Conservation (phyloP, 1,139 yeast genomes). For the Protomyces lactucae-debilis region DNA sequence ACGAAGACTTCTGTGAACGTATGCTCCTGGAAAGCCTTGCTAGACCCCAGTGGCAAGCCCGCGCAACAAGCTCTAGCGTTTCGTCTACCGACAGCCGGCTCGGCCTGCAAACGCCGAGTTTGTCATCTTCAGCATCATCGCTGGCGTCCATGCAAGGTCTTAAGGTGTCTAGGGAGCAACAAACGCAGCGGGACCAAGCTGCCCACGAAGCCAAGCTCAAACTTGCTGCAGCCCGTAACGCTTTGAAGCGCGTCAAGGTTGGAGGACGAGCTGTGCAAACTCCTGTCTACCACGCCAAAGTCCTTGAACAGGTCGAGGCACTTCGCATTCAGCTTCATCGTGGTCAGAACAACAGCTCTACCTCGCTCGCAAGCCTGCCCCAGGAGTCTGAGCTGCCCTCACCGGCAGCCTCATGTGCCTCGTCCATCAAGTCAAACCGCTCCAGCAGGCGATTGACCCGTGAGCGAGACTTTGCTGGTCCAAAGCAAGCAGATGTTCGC, state of each 20-base stretch:
- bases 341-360: neutral
- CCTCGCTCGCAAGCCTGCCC: neutral
- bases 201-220: conserved; percentile 11
- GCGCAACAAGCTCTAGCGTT: neutral
- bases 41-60: neutral
- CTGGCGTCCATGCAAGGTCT: neutral
- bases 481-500: neutral
- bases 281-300: neutral
- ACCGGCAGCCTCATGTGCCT: neutral
- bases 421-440: neutral
- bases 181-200: conserved; percentile 4
- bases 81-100: neutral
- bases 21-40: neutral
- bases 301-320: neutral
- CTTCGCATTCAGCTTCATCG: neutral
- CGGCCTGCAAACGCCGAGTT: neutral
- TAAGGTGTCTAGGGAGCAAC: neutral
- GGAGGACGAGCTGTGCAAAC: neutral
- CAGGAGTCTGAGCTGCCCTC: neutral
- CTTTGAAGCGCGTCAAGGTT: conserved; percentile 8
- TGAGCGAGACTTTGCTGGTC: neutral
- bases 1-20: neutral
- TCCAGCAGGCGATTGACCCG: neutral
- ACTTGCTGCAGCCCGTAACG: conserved; percentile 20
- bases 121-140: conserved; percentile 7